Conservation (phyloP, 192 early-diverging fungal genomes). For the Entomortierella beljakovae region DNA sequence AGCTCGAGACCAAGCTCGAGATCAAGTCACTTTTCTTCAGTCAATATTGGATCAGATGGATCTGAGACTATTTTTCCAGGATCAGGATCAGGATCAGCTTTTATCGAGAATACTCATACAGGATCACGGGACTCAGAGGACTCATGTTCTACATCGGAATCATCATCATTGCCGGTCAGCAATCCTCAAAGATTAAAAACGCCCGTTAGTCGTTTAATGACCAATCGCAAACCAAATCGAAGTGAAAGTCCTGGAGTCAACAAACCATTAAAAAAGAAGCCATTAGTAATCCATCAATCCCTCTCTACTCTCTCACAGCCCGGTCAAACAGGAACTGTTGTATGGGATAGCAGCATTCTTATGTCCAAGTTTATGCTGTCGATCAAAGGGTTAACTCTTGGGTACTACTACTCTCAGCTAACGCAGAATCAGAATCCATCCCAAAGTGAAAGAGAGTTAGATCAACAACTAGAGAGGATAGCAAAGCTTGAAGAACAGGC, state of each 20-base stretch:
- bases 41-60: neutral
- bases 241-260: neutral
- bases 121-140: too few relatives aligned
- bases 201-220: slow-evolving; percentile 10
- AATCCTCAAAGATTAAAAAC: slow-evolving; percentile 7
- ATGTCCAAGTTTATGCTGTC: slow-evolving; percentile 55
- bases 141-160: too few relatives aligned
- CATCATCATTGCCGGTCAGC: neutral
- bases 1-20: slow-evolving; percentile 20
- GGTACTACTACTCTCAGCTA: slow-evolving; percentile 14
- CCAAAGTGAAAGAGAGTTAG: neutral
- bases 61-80: neutral
- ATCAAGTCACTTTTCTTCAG: neutral
- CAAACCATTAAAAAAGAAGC: slow-evolving; percentile 28
- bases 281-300: slow-evolving; percentile 46
- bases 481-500: slow-evolving; percentile 37
- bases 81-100: slow-evolving; percentile 4
- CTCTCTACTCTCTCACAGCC: slow-evolving; percentile 56
- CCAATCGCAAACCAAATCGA: slow-evolving; percentile 22
- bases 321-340: slow-evolving; percentile 58
- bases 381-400: slow-evolving; percentile 14
- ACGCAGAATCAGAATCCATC: neutral
- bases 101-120: neutral
- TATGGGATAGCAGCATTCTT: slow-evolving; percentile 59
- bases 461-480: slow-evolving; percentile 16